Evolutionary conservation across 83 land plant genomes (phyloP), one percentile per base, ranked within the genome.

Genomic region (Picea mariana): DNA sequence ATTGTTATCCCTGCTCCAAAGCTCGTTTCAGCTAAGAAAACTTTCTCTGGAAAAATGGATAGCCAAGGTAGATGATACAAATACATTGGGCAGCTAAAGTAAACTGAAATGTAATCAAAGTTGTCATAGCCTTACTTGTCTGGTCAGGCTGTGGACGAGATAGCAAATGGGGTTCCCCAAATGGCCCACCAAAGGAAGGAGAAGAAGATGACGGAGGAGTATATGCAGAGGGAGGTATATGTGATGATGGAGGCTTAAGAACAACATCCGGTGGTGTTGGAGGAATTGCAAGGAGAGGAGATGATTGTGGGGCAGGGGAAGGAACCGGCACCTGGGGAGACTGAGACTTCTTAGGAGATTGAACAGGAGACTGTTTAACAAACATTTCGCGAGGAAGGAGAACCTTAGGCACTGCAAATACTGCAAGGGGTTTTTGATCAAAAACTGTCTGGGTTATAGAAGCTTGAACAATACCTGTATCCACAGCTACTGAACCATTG

Each of bases 381-480:
- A 92, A 92, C 17, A 90, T 58, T 83, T 93, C 93, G 62, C 71
- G 69, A 12, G 98, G 98, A 59, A 95, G 82, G 42, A 95, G 79
- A 4, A 95, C 94, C 78, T 68, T 85, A 11, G 96, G 87, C 23
- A 95, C 89, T 11, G 88, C 96, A 80, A 91, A 95, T 23, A 95
- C 81, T 17, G 98, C 94, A 13, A 91, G 85, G 3, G 96, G 98
- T 68, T 90, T 90, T 82, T 89, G 87, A 58, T 95, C 95, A 62
- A 89, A 86, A 38, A 93, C 90, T 31, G 95, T 95, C 44, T 87
- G 87, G 0, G 90, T 87, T 34, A 95, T 92, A 17, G 86, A 62
- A 26, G 95, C 98, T 71, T 85, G 90, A 31, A 89, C 88, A 44
- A 95, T 55, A 9, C 98, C 95, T 20, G 95, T 85, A 40, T 85